Evolutionary conservation across 1,284 basidiomycete species (phyloP), one percentile per base, ranked within the genome.

Genomic region (Boletellus deceptivus): DNA sequence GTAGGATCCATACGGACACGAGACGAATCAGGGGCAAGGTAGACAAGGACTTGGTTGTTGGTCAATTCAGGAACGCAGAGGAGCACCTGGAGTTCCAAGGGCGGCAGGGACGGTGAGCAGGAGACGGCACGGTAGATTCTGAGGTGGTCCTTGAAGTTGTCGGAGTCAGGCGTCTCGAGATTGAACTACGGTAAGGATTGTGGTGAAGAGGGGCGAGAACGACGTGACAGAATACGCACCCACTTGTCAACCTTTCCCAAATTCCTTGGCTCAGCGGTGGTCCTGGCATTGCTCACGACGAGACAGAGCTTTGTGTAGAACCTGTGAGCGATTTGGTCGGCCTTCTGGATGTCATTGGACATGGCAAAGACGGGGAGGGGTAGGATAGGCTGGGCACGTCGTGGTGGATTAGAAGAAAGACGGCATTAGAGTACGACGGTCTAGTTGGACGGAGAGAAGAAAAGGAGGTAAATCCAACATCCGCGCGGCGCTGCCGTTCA

Each of bases 251-350:
- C 67, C 72, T 79, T 87, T 36, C 71, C 65, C 51, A 71, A 66
- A 18, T 71, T 55, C 49, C 63, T 59, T 25, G 73, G 68, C 58
- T 78, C 76, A 38, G 70, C 65, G 38, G 84, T 84, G 20, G 81
- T 73, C 54, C 88, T 74, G 16, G 86, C 86, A 68, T 88, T 73
- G 65, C 83, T 76, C 57, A 91, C 75, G 59, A 88, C 78, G 60
- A 85, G 80, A 63, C 79, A 80, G 53, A 90, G 80, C 74, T 91
- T 91, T 49, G 82, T 78, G 72, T 88, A 90, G 70, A 89, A 82
- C 64, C 83, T 82, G 69, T 84, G 81, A 49, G 85, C 84, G 64
- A 91, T 90, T 75, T 89, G 86, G 77, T 91, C 86, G 57, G 86
- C 84, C 75, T 82, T 89, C 68, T 80, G 78, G 59, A 72, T 75